Base-by-base conservation (phyloP, 306 rosid species). In the Gynostemma pentaphyllum region DNA sequence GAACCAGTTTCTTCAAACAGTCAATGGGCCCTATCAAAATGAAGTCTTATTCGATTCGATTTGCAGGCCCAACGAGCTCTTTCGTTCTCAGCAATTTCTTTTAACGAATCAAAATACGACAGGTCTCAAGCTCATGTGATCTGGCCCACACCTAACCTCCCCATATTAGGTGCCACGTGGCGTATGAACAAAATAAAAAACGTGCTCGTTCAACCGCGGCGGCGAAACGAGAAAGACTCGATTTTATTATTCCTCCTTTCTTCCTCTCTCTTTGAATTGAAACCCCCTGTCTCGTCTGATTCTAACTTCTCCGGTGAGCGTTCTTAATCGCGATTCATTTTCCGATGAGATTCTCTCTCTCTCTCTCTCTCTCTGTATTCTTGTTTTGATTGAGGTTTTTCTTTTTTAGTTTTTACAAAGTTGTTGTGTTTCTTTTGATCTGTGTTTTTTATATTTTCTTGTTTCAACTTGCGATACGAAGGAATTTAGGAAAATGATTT, bases 401-500 rank as follows among this genome's bases (percentile, higher is more conserved):
- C 8, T 32, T 18, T 30, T 30, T 29, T 1, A 19, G 2, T 52
- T 28, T 16, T 1, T 55, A 22, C 22, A 39, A 1, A 24, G 26
- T 32, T 32, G 5, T 32, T 32, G 18, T 36, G 22, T 56, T 2
- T 1, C 5, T 14, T 4, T 53, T 23, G 48, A 40, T 60, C 22
- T 12, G 49, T 26, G 22, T 48, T 60, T 1, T n/a, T n/a, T n/a
- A n/a, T 23, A 45, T 13, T 39, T 59, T 39, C 37, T 60, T 4
- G 34, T 40, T 37, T 49, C n/a, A 34, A 22, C 28, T 66, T 66
- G 39, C 62, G n/a, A n/a, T 23, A 9, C 27, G 14, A 14, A 14
- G 22, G 45, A 37, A 49, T 47, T 13, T 29, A 27, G 9, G 34
- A 50, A 36, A 19, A 26, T 47, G 56, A 71, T 84, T 94, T 72